Conservation (phyloP, 768 basidiomycete genomes). For the Chalciporus piperatus region DNA sequence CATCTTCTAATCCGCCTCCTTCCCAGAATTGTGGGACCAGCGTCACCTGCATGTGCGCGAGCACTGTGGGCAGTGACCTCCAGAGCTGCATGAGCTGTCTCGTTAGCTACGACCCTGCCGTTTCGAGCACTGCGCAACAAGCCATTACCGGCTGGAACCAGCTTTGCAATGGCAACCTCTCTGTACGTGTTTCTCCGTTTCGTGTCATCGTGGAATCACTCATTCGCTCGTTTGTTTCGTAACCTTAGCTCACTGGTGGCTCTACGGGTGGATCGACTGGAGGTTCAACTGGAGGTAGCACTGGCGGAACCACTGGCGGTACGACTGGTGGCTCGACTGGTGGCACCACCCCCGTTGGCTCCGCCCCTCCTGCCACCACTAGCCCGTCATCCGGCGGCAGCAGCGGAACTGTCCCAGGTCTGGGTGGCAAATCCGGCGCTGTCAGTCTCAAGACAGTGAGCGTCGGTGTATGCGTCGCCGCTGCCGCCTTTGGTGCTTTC, state of each 20-base stretch:
- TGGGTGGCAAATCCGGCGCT: neutral
- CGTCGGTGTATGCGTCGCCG: neutral
- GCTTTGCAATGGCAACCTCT: conserved; percentile 14
- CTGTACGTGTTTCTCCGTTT: conserved; percentile 10
- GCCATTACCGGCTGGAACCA: conserved; percentile 15
- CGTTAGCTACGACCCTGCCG: neutral
- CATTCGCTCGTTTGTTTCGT: neutral
- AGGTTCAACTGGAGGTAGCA: neutral
- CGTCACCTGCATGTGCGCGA: conserved; percentile 13
- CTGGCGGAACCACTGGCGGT: neutral
- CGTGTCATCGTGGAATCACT: neutral
- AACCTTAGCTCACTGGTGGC: conserved; percentile 11
- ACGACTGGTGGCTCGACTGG: conserved; percentile 1
- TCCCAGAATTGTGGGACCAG: conserved; percentile 8
- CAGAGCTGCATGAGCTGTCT: conserved; percentile 22
- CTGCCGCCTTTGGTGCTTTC: neutral
- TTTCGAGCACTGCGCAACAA: conserved; percentile 4
- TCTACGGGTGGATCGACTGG: neutral
- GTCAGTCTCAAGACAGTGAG: neutral
- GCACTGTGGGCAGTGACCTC: conserved; percentile 10
- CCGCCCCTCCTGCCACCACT: neutral
- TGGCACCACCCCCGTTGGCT: neutral
- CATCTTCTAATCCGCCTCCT: neutral
- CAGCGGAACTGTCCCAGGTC: neutral
- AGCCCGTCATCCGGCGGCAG: neutral